phyloP scores from a whole-genome alignment of 768 basidiomycete genomes.

The Mycena pura region DNA sequence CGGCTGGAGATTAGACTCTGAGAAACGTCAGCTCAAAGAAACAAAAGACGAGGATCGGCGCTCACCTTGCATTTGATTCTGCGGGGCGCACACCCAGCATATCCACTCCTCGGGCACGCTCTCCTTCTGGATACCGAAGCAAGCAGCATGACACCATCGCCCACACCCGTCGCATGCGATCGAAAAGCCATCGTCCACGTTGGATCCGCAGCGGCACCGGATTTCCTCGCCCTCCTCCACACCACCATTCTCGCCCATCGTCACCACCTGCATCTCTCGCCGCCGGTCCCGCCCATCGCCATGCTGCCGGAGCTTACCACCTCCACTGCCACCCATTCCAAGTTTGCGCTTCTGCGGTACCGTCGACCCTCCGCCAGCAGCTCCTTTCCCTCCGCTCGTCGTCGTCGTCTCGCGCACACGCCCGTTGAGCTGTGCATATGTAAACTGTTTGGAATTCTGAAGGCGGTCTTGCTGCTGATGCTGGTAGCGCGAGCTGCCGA shows the following conservation, averaged over 20 bases:
- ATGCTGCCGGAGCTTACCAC: too few species aligned
- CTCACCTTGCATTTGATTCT: too few species aligned
- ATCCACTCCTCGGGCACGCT: slow-evolving; percentile 76
- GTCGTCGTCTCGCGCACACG: background rate
- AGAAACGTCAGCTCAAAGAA: too few species aligned
- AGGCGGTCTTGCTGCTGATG: background rate
- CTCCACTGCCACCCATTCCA: background rate
- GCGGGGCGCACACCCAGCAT: slow-evolving; percentile 73
- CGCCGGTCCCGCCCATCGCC: background rate
- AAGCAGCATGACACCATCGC: slow-evolving; percentile 85
- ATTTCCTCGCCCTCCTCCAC: slow-evolving; percentile 50
- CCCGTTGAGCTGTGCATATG: background rate
- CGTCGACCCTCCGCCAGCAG: background rate
- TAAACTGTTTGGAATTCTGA: too few species aligned
- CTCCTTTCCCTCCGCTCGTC: background rate
- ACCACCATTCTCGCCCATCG: background rate
- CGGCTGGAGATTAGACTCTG: too few species aligned
- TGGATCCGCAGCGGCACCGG: slow-evolving; percentile 76
- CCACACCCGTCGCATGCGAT: slow-evolving; percentile 86
- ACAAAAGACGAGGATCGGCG: background rate
- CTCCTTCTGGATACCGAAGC: slow-evolving; percentile 67
- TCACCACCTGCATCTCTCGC: background rate
- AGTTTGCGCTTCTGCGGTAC: slow-evolving; percentile 14
- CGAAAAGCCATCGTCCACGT: slow-evolving; percentile 82
- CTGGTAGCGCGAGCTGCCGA: background rate